These are phyloP conservation scores for Aspergillus sp. DNA, from an alignment of 2,329 filamentous ascomycete genomes.

Conservation along the genomic window DNA sequence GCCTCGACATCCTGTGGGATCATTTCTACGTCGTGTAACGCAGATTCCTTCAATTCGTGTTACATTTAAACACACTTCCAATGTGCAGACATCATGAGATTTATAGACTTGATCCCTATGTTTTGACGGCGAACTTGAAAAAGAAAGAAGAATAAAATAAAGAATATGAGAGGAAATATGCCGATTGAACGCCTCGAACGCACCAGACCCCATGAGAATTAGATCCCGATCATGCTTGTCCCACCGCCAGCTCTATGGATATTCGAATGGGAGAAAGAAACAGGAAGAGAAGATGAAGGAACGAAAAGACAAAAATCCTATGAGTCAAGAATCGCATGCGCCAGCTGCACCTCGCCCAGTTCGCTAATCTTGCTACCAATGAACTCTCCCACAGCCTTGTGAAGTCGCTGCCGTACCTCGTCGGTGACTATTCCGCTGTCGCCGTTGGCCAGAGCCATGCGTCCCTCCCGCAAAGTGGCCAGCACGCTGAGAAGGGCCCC, in stretches of 20 bases:
- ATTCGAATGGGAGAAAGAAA: background rate
- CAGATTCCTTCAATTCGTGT: background rate
- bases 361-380: conserved; percentile 44
- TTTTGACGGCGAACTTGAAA: background rate
- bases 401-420: conserved; percentile 38
- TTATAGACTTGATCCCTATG: background rate
- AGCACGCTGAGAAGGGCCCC: conserved; percentile 58
- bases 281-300: background rate
- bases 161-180: background rate
- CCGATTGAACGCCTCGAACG: background rate
- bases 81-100: background rate
- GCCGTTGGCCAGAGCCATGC: conserved; percentile 40
- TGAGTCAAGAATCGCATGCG: conserved; percentile 37
- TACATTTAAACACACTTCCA: background rate
- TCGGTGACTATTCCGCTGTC: conserved; percentile 36
- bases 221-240: background rate
- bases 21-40: background rate
- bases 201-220: background rate
- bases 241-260: background rate
- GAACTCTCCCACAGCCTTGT: conserved; percentile 42
- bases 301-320: conserved; percentile 12
- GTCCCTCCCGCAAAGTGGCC: conserved; percentile 52
- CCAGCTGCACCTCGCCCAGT: conserved; percentile 40
- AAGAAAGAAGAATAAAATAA: background rate
- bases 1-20: background rate